Base-by-base conservation (phyloP, 352 stramenopile species). In the Phytopythium delawarense region DNA sequence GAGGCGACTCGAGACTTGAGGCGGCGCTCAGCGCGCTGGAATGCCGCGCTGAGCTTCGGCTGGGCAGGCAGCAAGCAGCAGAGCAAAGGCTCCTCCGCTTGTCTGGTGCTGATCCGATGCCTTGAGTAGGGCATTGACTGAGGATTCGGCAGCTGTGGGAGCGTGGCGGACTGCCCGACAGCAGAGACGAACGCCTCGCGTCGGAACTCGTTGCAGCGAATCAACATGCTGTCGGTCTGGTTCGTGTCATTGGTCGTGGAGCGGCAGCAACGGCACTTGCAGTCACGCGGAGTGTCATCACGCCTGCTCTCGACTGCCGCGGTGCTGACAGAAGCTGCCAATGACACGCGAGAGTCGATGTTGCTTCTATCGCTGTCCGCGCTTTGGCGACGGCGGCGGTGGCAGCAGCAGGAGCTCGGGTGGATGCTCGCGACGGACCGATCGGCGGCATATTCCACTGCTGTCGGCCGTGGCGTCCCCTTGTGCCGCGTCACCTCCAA, bases 11-110 rank as follows among this genome's bases (percentile, higher is more conserved):
- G 28, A 9, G 50, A n/a, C 13, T 28, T 48, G n/a, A 21, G 52
- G 5, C 21, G 35, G 15, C n/a, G 30, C 12, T 21, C 32, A 8
- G 21, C 13, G 2, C 52, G 35, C 18, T 34, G 3, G n/a, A 59
- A 48, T 1, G 32, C 52, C 12, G 15, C 32, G 34, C 20, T 35
- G 0, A 46, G 50, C 45, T 69, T 70, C 6, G 54, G 45, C 64
- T 74, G 61, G 0, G 58, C 28, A 11, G 72, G 69, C 20, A 79
- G 57, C 35, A 79, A 45, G 15, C 72, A 75, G 52, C 72, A 79
- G 62, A 77, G 53, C 18, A 79, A 55, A 6, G 54, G 46, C 0
- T 20, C 25, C 4, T 30, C 30, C 34, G 12, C 30, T 34, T 34
- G 30, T 28, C n/a, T 12, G 6, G 56, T 42, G 7, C 16, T 49